These are phyloP conservation scores for Chytridium lagenaria DNA, from an alignment of 371 early-diverging fungal genomes.

Conservation along the genomic window DNA sequence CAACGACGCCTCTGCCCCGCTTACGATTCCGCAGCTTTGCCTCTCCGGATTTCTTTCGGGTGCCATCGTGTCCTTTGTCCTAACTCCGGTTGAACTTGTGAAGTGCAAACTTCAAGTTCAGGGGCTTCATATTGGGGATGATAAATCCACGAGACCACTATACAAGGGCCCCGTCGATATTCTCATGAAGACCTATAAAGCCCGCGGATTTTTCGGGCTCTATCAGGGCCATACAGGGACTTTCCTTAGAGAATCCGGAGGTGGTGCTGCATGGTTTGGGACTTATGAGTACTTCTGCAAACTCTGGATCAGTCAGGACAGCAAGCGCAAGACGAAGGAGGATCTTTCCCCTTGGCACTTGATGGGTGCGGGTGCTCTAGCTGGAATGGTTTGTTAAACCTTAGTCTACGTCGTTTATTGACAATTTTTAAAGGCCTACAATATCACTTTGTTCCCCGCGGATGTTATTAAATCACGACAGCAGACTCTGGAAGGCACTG, in stretches of 20 bases:
- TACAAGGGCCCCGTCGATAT: slow-evolving; percentile 79
- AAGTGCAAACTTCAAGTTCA: slow-evolving; percentile 96
- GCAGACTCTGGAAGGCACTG: slow-evolving; percentile 79
- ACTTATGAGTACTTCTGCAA: slow-evolving; percentile 83
- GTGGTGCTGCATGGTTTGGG: slow-evolving; percentile 96
- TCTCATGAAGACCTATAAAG: slow-evolving; percentile 65
- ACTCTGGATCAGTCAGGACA: slow-evolving; percentile 58
- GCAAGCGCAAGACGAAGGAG: slow-evolving; percentile 35
- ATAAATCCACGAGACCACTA: slow-evolving; percentile 30
- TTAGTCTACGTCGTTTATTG: background rate
- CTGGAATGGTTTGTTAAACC: slow-evolving; percentile 74
- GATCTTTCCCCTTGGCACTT: slow-evolving; percentile 62
- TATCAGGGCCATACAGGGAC: slow-evolving; percentile 92
- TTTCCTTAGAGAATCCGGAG: slow-evolving; percentile 85
- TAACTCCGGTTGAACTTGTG: slow-evolving; percentile 95
- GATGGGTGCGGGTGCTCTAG: slow-evolving; percentile 88
- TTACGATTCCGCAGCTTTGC: slow-evolving; percentile 74
- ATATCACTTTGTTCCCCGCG: slow-evolving; percentile 87
- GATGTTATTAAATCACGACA: slow-evolving; percentile 94
- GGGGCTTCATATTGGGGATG: slow-evolving; percentile 39
- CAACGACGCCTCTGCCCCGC: slow-evolving; percentile 37
- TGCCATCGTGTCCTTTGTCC: slow-evolving; percentile 80
- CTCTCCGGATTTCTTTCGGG: slow-evolving; percentile 88
- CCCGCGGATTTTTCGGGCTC: slow-evolving; percentile 78
- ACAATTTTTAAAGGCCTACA: slow-evolving; percentile 62